A percentile compares a stretch with the other conserved stretches of the same genome.
Conservation (phyloP, 176 grass and related monocot species). For the Thalia dealbata region DNA sequence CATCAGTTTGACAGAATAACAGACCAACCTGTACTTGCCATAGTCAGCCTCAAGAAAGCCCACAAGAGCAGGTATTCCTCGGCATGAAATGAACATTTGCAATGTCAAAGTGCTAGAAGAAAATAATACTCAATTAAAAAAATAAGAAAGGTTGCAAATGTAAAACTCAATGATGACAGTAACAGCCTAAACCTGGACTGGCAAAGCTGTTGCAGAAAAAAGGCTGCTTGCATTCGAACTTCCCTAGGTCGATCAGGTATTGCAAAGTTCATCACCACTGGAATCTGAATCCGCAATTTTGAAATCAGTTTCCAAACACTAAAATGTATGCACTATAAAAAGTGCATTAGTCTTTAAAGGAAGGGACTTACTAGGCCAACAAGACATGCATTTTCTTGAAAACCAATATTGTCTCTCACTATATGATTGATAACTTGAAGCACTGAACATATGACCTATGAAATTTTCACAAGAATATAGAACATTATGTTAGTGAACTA, state of each 20-base stretch:
- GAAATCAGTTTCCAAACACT: constrained; percentile 3
- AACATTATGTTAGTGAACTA: background rate
- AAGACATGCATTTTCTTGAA: constrained; percentile 98
- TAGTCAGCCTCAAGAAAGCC: constrained; percentile 96
- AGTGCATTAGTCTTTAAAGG: constrained; percentile 21
- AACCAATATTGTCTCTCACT: constrained; percentile 65
- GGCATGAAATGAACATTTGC: constrained; percentile 98
- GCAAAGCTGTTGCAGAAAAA: constrained; percentile 88
- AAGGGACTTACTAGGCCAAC: constrained; percentile 78
- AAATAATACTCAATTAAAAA: constrained; percentile 15
- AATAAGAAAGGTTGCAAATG: background rate
- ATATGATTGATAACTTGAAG: constrained; percentile 92
- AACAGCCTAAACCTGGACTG: constrained; percentile 63
- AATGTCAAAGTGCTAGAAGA: constrained; percentile 70
- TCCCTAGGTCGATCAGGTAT: constrained; percentile 58
- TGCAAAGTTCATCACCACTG: constrained; percentile 77
- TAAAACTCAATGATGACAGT: background rate
- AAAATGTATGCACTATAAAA: constrained; percentile 15
- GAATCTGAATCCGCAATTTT: constrained; percentile 46
- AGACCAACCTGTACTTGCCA: constrained; percentile 75
- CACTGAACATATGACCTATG: constrained; percentile 70
- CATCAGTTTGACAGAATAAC: background rate
- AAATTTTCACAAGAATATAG: background rate
- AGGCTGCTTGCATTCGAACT: constrained; percentile 84
- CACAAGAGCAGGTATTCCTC: constrained; percentile 95